phyloP scores from a whole-genome alignment of 2,329 filamentous ascomycete genomes.

The Ilyonectria mors-panacis region DNA sequence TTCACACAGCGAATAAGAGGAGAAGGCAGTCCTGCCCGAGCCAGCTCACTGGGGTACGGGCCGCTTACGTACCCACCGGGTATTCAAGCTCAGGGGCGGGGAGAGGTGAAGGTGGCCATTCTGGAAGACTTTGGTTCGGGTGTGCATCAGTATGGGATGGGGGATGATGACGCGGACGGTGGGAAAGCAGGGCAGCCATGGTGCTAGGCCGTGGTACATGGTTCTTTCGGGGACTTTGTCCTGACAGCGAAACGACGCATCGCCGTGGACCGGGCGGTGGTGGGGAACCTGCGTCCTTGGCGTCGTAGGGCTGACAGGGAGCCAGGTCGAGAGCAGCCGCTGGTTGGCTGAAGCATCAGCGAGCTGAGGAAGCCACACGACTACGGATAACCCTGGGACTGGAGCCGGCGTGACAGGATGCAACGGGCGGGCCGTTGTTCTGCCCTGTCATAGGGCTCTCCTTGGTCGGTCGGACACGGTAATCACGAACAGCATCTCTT shows the following conservation, averaged over 20 bases:
- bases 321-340: background rate
- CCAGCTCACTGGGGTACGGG: slow-evolving; percentile 33
- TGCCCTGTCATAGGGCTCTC: slow-evolving; percentile 18
- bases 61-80: slow-evolving; percentile 45
- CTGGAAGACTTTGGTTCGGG: slow-evolving; percentile 25
- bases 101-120: slow-evolving; percentile 33
- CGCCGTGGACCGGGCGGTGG: slow-evolving; percentile 21
- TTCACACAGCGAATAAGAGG: slow-evolving; percentile 40
- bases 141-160: slow-evolving; percentile 20
- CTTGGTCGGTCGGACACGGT: background rate
- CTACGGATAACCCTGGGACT: slow-evolving; percentile 12
- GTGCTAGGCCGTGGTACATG: slow-evolving; percentile 30
- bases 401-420: slow-evolving; percentile 12
- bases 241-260: slow-evolving; percentile 35
- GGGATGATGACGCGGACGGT: slow-evolving; percentile 26
- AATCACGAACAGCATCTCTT: background rate
- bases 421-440: slow-evolving; percentile 17
- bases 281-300: slow-evolving; percentile 41
- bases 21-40: slow-evolving; percentile 27
- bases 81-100: slow-evolving; percentile 34
- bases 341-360: slow-evolving; percentile 30
- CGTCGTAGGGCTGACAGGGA: slow-evolving; percentile 50
- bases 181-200: slow-evolving; percentile 28
- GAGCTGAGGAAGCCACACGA: slow-evolving; percentile 32
- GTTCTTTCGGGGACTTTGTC: slow-evolving; percentile 41